These are phyloP conservation scores for Coprinopsis cinerea DNA, from an alignment of 768 basidiomycete species.

Conservation along the genomic window DNA sequence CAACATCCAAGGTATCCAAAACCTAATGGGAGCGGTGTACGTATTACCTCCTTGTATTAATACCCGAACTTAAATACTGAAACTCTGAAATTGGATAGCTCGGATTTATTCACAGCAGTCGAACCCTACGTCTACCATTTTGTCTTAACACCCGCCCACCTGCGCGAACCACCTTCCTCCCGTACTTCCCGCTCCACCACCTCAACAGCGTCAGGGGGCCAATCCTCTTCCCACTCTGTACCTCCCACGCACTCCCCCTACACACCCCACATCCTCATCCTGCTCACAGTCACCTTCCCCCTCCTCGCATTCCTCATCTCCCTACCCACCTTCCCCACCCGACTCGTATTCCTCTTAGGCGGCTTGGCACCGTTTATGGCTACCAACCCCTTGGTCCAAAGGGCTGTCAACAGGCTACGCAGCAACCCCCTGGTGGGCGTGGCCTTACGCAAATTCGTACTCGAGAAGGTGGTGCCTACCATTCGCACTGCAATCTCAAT, in stretches of 20 bases:
- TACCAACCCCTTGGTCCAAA: slow-evolving; percentile 42
- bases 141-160: slow-evolving; percentile 40
- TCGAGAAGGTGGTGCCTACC: no score
- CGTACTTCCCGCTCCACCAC: slow-evolving; percentile 9
- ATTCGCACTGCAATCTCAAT: no score
- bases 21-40: slow-evolving; percentile 81
- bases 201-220: slow-evolving; percentile 8
- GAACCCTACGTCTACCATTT: slow-evolving; percentile 48
- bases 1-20: slow-evolving; percentile 86
- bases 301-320: slow-evolving; percentile 44
- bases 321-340: slow-evolving; percentile 43
- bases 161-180: slow-evolving; percentile 18
- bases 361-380: slow-evolving; percentile 48
- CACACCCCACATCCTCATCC: slow-evolving; percentile 46
- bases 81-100: slow-evolving; percentile 29
- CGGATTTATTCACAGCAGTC: slow-evolving; percentile 53
- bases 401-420: neutral
- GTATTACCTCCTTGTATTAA: slow-evolving; percentile 21
- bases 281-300: slow-evolving; percentile 41
- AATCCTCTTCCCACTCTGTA: slow-evolving; percentile 4
- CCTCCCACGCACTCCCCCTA: slow-evolving; percentile 33
- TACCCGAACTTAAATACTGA: neutral
- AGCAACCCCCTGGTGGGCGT: no score
- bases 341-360: slow-evolving; percentile 37
- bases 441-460: no score